Evolutionary conservation across 2,329 filamentous ascomycete genomes (phyloP), one percentile per base, ranked within the genome.

Genomic region (Sarocladium strictum): DNA sequence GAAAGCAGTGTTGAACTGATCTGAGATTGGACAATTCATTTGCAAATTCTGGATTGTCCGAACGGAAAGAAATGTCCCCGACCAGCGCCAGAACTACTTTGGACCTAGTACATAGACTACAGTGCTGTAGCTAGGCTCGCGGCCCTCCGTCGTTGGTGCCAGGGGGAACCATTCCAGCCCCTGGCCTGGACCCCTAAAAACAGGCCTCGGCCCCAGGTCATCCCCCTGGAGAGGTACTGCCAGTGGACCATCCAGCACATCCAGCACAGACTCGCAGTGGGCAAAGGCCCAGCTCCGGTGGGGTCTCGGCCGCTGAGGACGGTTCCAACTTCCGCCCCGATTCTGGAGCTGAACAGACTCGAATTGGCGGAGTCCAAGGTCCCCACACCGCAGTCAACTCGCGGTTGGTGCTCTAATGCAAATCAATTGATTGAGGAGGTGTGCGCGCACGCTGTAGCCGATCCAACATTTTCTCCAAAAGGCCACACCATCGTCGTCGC

Each of bases 381-480:
- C 35, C 35, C 35, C 35, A 38, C 35, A 38, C 17, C 35, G n/a
- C 35, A 9, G 9, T 15, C 15, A 10, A 6, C 6, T 12, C 12
- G 12, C 29, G 29, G 29, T 6, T 6, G 6, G 29, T 32, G 29
- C 29, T 32, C 29, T 32, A 6, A 32, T 32, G 6, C 29, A 12
- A 32, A n/a, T 19, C 37, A n/a, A 7, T 40, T 40, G 37, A 24
- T 45, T 11, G 19, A 23, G 23, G 11, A n/a, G n/a, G n/a, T n/a
- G 17, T 45, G 40, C 21, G 23, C 40, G 7, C 14, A 7, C 35
- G 35, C 5, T 4, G 21, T 24, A 27, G 47, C 47, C 37, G n/a
- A n/a, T n/a, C n/a, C 47, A 35, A 51, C 47, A 51, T 19, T 51
- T 51, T 51, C 27, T 32, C 47, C 26, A 51, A 51, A 35, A 51